These are phyloP conservation scores for Populus trichocarpa DNA, from an alignment of 441 rosid species.

Conservation along the genomic window DNA sequence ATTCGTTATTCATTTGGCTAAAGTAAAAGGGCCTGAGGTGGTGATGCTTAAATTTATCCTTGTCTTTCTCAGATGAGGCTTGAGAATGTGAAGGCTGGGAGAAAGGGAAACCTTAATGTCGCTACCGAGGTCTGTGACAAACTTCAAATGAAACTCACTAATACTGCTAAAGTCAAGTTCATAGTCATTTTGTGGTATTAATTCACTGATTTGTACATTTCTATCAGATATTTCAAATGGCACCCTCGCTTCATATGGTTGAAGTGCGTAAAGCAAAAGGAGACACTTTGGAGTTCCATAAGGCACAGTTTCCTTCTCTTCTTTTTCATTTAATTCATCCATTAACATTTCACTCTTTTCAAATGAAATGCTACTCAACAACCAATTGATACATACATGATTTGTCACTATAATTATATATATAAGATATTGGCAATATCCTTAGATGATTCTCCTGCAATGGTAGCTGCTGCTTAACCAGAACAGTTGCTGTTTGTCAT, in stretches of 20 bases:
- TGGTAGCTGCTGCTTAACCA: not conserved
- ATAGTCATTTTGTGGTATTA: not conserved
- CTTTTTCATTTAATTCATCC: not conserved
- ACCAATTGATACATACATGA: not conserved
- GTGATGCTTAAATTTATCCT: conserved; percentile 5
- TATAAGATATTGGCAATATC: not conserved
- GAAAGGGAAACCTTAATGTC: conserved; percentile 88
- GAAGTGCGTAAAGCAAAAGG: conserved; percentile 94
- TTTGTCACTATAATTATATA: not conserved
- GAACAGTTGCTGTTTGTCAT: not conserved
- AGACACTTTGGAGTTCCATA: conserved; percentile 91
- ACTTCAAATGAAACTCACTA: not conserved
- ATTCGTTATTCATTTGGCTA: not conserved
- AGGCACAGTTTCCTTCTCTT: conserved; percentile 37
- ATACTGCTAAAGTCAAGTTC: not conserved
- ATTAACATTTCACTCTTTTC: not conserved
- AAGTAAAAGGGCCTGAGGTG: not conserved
- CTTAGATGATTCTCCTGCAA: not conserved
- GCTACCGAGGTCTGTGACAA: conserved; percentile 67
- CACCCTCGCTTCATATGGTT: conserved; percentile 93
- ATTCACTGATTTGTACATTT: not conserved
- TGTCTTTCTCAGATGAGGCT: conserved; percentile 70
- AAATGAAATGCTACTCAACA: not conserved
- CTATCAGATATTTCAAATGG: conserved; percentile 81
- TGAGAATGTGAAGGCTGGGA: conserved; percentile 81